Base-by-base conservation (phyloP, 2,329 filamentous ascomycete species). In the Chrysosphaeria jannelii region DNA sequence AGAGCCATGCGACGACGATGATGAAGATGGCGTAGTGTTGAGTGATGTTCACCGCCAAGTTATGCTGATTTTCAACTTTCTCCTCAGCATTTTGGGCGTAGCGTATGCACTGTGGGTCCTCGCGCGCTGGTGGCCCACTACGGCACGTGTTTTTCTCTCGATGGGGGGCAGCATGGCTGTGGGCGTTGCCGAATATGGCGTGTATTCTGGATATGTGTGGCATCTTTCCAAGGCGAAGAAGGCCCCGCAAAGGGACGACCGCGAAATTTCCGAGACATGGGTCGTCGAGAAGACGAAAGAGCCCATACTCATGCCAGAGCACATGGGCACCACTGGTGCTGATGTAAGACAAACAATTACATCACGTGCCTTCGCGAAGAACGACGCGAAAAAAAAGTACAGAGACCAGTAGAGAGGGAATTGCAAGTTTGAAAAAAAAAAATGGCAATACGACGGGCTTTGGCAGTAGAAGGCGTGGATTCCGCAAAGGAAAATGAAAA, bases 41-140 rank as follows among this genome's bases (percentile, higher is more conserved):
- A 55, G 58, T 17, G 72, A 85, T 29, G 52, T 85, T 2, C 69
- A 81, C 39, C 55, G 71, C n/a, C 75, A 85, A 36, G 47, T 85
- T 27, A 65, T 71, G 20, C 51, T 93, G 6, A 76, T 93, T 24
- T 54, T 89, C 35, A 97, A 93, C 41, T 76, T 93, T 23, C 47
- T 91, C 19, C 53, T 90, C 25, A 89, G 75, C 24, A 71, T 91
- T 25, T 48, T 81, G 3, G 74, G 79, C 21, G 71, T 70, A 23
- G 69, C 64, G 3, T 63, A 57, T 3, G 72, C 70, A 6, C 55
- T 85, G 16, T 85, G 72, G 74, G 53, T 78, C n/a, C 56, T 57
- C 10, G 68, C 68, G 2, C 52, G 64, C 23, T 72, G 70, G 54
- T 81, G 71, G 72, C 66, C 55, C 30, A 57, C 67, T 2, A 63